phyloP scores from a whole-genome alignment of 2,329 filamentous ascomycete genomes.

The Verticillium zaregamsianum region DNA sequence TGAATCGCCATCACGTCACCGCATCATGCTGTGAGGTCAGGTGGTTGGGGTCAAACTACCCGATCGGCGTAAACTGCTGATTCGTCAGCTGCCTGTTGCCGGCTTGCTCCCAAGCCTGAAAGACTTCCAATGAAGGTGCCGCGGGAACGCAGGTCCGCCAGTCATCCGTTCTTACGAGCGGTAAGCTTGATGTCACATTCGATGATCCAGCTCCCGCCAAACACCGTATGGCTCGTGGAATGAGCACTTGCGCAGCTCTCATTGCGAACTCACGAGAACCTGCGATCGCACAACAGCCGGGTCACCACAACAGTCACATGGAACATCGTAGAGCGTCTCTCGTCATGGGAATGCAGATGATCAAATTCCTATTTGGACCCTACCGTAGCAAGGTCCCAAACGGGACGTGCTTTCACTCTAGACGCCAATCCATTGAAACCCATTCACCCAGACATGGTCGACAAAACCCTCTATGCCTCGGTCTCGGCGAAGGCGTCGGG shows the following conservation, averaged over 20 bases:
- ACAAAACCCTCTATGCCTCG: slow-evolving; percentile 42
- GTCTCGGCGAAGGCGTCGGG: slow-evolving; percentile 73
- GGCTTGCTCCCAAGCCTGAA: background rate
- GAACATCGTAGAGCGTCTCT: background rate
- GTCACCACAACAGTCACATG: background rate
- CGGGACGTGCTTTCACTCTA: slow-evolving; percentile 34
- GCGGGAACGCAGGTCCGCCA: background rate
- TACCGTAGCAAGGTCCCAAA: slow-evolving; percentile 14
- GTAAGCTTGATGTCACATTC: too few species aligned
- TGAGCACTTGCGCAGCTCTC: too few species aligned
- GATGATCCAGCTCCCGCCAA: too few species aligned
- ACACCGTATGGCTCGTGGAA: too few species aligned
- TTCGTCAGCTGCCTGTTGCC: background rate
- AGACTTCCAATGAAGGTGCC: background rate
- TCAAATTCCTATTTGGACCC: slow-evolving; percentile 17
- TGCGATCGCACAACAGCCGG: background rate
- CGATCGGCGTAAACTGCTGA: background rate
- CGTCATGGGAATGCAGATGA: slow-evolving; percentile 14
- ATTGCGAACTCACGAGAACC: background rate
- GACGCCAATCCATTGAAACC: slow-evolving; percentile 35
- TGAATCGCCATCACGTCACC: background rate
- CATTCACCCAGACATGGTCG: slow-evolving; percentile 11
- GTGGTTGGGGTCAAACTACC: background rate
- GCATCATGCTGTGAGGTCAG: background rate
- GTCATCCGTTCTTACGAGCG: background rate